Evolutionary conservation across 2,329 filamentous ascomycete species (phyloP), one percentile per base, ranked within the genome.

Genomic region (Colletotrichum eremochloae): DNA sequence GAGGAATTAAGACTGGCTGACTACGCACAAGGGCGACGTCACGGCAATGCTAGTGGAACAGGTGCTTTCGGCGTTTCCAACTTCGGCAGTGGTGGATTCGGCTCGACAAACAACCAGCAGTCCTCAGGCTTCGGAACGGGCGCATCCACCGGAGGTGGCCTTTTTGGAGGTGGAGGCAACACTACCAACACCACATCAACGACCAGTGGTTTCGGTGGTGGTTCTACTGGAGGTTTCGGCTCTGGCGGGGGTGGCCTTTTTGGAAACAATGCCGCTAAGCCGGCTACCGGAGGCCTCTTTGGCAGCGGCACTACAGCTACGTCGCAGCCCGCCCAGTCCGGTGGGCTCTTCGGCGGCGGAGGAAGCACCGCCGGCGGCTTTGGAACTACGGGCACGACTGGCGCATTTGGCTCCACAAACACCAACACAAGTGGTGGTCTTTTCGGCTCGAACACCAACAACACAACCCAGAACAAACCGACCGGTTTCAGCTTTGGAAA

Each of bases 1-100:
- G 96, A 94, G 77, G 92, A 96, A 81, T 83, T 96, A 66, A 88
- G 94, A 78, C 82, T 97, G 73, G 94, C 91, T 57, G 96, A 99
- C 82, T 99, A 99, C 80, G 89, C 92, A 71, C 93, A 95, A 81
- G 95, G 95, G 63, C 91, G 95, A 71, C 92, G 92, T 66, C 94
- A 90, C 80, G 96, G 95, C 44, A 97, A 96, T 81, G 88, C 89
- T 53, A 94, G 92, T 74, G 94, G 94, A 40, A 93, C 95, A 75
- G 95, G 95, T 71, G 93, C 93, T 9, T 98, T 98, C 81, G 96
- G 95, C 24, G 87, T 91, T 36, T 86, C 86, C 29, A 81, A 81
- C 60, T 86, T 89, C 76, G 83, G 82, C 44, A 78, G 77, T 53
- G 85, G 86, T 11, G 88, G 87, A 38, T 88, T 88, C 66, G 85